phyloP scores from a whole-genome alignment of 2,329 filamentous ascomycete genomes.

The Aspergillus cejpii region DNA sequence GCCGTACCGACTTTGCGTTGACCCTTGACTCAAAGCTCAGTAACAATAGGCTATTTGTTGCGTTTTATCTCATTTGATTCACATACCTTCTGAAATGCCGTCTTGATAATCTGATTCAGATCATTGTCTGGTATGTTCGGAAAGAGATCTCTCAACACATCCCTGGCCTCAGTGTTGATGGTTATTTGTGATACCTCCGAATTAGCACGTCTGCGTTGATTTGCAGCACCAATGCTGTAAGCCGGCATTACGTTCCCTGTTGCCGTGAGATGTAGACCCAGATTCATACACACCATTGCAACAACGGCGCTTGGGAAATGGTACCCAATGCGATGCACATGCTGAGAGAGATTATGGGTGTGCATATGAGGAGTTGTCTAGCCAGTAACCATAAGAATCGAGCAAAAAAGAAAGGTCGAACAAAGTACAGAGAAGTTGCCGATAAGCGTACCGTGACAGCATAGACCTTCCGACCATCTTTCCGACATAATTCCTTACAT shows the following conservation, averaged over 20 bases:
- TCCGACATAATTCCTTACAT: constrained; percentile 55
- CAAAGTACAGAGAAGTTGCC: background rate
- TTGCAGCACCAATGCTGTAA: constrained; percentile 23
- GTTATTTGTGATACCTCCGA: constrained; percentile 39
- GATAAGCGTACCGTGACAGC: constrained; percentile 53
- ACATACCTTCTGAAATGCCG: constrained; percentile 54
- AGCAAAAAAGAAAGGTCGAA: constrained; percentile 5
- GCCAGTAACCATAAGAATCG: constrained; percentile 10
- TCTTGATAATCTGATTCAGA: constrained; percentile 52
- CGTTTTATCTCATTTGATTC: background rate
- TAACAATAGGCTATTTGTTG: constrained; percentile 8
- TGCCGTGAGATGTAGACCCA: constrained; percentile 42
- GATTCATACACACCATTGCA: constrained; percentile 48
- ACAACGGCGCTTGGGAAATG: constrained; percentile 58
- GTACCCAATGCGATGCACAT: constrained; percentile 56
- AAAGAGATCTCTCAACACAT: constrained; percentile 56
- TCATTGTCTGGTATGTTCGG: constrained; percentile 56
- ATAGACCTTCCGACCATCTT: constrained; percentile 48
- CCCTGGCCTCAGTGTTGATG: constrained; percentile 52
- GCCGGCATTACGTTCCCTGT: constrained; percentile 44
- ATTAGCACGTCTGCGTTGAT: constrained; percentile 20
- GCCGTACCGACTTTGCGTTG: constrained; percentile 54
- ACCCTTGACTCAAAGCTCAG: constrained; percentile 37
- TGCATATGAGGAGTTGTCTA: constrained; percentile 47
- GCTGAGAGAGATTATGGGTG: constrained; percentile 51